Conservation (phyloP, 306 rosid genomes). For the Glycine tomentella region DNA sequence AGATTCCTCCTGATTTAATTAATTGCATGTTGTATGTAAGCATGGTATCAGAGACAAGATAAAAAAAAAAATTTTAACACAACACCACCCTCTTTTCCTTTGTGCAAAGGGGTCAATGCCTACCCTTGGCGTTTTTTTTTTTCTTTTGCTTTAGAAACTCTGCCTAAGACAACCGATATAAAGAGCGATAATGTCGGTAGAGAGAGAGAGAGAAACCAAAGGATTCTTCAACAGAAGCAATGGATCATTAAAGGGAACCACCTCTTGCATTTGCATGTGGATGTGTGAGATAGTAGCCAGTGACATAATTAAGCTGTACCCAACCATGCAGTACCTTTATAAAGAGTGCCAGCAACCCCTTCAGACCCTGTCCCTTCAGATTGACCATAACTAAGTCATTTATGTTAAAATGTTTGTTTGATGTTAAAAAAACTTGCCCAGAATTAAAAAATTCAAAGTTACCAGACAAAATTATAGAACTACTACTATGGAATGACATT, state of each 20-base stretch:
- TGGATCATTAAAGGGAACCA: slow-evolving; percentile 16
- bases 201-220: neutral
- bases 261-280: slow-evolving; percentile 25
- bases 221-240: slow-evolving; percentile 42
- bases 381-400: slow-evolving; percentile 13
- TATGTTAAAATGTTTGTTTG: neutral
- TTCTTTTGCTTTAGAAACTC: slow-evolving; percentile 23
- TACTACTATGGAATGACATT: no score
- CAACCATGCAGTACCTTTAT: neutral
- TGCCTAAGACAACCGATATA: slow-evolving; percentile 9
- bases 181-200: slow-evolving; percentile 45
- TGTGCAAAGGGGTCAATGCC: slow-evolving; percentile 35
- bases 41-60: neutral
- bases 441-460: no score
- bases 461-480: no score
- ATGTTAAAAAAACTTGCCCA: no score
- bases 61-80: neutral
- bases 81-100: slow-evolving; percentile 26
- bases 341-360: slow-evolving; percentile 27
- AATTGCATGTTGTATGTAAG: slow-evolving; percentile 22
- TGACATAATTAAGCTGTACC: slow-evolving; percentile 56
- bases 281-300: neutral
- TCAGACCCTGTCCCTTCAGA: slow-evolving; percentile 30
- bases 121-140: neutral
- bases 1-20: slow-evolving; percentile 68